Conservation (phyloP, 805 yeast species). For the Nakazawaea wickerhamii region DNA sequence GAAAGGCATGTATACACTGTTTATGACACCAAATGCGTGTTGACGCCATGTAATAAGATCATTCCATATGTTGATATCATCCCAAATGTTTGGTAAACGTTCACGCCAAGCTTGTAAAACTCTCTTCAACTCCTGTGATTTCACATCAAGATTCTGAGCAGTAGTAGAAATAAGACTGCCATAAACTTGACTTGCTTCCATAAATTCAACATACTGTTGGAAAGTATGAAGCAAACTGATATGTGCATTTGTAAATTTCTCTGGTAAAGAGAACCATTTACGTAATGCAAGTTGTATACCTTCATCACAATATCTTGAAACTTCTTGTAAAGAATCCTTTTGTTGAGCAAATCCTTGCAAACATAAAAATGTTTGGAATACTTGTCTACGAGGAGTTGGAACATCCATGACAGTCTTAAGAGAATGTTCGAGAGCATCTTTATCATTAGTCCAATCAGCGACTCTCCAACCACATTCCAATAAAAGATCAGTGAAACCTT, state of each 20-base stretch:
- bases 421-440: conserved; percentile 90
- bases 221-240: conserved; percentile 86
- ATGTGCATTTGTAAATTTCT: conserved; percentile 71
- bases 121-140: conserved; percentile 90
- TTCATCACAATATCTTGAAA: conserved; percentile 86
- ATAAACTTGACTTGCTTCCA: conserved; percentile 95
- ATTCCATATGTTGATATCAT: conserved; percentile 96
- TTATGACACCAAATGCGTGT: conserved; percentile 94
- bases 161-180: conserved; percentile 83
- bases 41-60: conserved; percentile 98
- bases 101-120: conserved; percentile 98
- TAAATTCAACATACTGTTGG: conserved; percentile 95
- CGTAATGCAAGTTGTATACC: conserved; percentile 90
- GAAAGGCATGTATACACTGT: conserved; percentile 89
- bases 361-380: conserved; percentile 89
- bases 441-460: conserved; percentile 95
- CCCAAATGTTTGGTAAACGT: conserved; percentile 94
- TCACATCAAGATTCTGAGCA: conserved; percentile 85
- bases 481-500: conserved; percentile 90
- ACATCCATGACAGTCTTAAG: conserved; percentile 97
- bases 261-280: conserved; percentile 90
- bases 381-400: conserved; percentile 95
- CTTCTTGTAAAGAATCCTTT: conserved; percentile 77
- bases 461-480: conserved; percentile 99
- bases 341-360: conserved; percentile 92